Base-by-base conservation (phyloP, 768 basidiomycete genomes). In the Tubosaeta brunneosetosa region DNA sequence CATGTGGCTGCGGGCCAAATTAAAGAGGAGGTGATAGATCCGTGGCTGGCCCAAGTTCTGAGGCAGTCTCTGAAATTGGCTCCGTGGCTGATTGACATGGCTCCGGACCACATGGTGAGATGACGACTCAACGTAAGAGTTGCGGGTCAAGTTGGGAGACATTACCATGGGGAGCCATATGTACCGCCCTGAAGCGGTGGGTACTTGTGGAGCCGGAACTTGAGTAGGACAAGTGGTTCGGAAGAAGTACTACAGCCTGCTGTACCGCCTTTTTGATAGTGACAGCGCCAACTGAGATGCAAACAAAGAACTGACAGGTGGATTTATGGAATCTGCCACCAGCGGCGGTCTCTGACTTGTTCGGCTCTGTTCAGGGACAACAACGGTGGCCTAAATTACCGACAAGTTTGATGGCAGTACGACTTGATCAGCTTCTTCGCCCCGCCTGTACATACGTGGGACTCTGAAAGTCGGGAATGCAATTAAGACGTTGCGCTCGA, bases 371-470 rank as follows among this genome's bases (percentile, higher is more conserved):
- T 37, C 60, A 61, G 60, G 60, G 53, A 52, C 50, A 12, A 29
- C 51, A 34, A 56, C 27, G 14, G 25, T 61, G 61, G 49, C 64
- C 64, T 51, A 62, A 62, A 54, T 49, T 40, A 53, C 58, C 44
- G 57, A 59, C 45, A 33, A 4, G 63, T 57, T 59, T 68, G 66
- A 68, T 68, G 68, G 56, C 62, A 52, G 59, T 62, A 61, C 58
- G 29, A 44, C 56, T 33, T 55, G 61, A 63, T 70, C 64, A 66
- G 63, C 64, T 70, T 70, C 65, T 53, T 68, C 63, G 57, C 66
- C 67, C 66, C 62, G 61, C 50, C 57, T 53, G 69, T 68, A 69
- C 67, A 71, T 68, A 63, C 67, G 67, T 69, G 67, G 67, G 67
- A 70, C 67, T 67, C 59, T 53, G 22, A 46, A 37, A 6, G 61